phyloP scores from a whole-genome alignment of 1,284 basidiomycete genomes.

The Porodaedalea pini region DNA sequence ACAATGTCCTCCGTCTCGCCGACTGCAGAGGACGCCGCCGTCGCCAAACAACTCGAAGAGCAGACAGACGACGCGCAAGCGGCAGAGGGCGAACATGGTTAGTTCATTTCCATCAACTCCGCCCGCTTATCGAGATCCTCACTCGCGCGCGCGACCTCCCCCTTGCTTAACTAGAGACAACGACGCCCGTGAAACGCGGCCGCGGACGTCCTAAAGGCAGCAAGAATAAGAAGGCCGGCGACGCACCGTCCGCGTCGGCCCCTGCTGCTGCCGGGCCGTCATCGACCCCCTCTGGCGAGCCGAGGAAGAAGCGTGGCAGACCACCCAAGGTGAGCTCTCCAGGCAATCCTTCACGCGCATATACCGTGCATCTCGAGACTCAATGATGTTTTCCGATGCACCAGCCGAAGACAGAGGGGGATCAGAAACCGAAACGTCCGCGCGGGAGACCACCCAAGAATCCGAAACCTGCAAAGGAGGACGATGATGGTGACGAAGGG shows the following conservation, averaged over 20 bases:
- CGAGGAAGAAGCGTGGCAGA: constrained; percentile 62
- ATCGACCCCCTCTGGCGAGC: constrained; percentile 36
- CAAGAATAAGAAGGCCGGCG: constrained; percentile 67
- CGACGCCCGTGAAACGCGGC: constrained; percentile 54
- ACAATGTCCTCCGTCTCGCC: constrained; percentile 44
- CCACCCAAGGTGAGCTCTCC: constrained; percentile 61
- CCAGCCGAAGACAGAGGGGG: constrained; percentile 42
- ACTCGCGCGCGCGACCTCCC: constrained; percentile 27
- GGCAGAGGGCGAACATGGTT: constrained; percentile 36
- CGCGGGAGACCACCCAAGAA: constrained; percentile 72
- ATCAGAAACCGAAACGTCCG: constrained; percentile 47
- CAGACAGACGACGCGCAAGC: constrained; percentile 38
- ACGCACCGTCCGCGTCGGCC: constrained; percentile 36
- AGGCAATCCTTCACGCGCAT: neutral
- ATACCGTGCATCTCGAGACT: constrained; percentile 1
- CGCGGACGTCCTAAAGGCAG: constrained; percentile 78
- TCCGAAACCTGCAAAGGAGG: constrained; percentile 48
- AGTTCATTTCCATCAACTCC: constrained; percentile 26
- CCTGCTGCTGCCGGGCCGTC: constrained; percentile 37
- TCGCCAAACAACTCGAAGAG: constrained; percentile 40
- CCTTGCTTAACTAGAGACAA: constrained; percentile 22
- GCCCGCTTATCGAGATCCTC: constrained; percentile 24
- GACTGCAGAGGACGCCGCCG: constrained; percentile 37
- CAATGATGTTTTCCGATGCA: constrained; percentile 41
- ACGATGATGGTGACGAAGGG: constrained; percentile 61